A percentile compares a stretch with the other conserved stretches of the same genome.
Conservation (phyloP, 225 moss, liverwort and hornwort species). For the Ulota crispa region DNA sequence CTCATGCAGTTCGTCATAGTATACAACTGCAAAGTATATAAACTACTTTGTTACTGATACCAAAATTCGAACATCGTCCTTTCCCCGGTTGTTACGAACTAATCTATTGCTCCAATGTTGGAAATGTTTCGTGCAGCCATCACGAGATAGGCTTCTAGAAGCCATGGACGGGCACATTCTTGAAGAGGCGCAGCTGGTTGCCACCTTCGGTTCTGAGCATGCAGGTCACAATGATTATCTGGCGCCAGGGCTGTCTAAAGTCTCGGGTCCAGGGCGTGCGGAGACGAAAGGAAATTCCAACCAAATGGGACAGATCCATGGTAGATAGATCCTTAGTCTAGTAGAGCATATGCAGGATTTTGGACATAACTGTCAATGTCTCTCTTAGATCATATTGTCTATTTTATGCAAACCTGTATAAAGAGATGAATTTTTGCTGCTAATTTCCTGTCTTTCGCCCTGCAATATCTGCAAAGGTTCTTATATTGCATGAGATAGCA, state of each 20-base stretch:
- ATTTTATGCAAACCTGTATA: slow-evolving; percentile 15
- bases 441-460: fast-evolving
- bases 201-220: slow-evolving; percentile 28
- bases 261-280: slow-evolving; percentile 38
- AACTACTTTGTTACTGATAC: fast-evolving
- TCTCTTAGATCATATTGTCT: neutral
- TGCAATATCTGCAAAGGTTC: neutral
- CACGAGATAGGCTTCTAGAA: slow-evolving; percentile 55
- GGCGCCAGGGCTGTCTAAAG: slow-evolving; percentile 28
- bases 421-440: neutral
- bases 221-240: slow-evolving; percentile 11
- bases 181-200: slow-evolving; percentile 51
- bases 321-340: slow-evolving; percentile 5
- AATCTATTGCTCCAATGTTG: fast-evolving
- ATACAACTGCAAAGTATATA: too few species aligned
- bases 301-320: slow-evolving; percentile 44
- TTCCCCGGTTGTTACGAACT: neutral
- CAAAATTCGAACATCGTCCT: too few species aligned
- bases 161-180: slow-evolving; percentile 71
- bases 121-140: slow-evolving; percentile 32
- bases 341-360: neutral
- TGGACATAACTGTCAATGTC: fast-evolving
- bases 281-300: neutral
- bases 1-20: neutral
- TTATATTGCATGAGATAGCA: fast-evolving